phyloP scores from a whole-genome alignment of 73 alveolate species.

The Paramecium sonneborni region DNA sequence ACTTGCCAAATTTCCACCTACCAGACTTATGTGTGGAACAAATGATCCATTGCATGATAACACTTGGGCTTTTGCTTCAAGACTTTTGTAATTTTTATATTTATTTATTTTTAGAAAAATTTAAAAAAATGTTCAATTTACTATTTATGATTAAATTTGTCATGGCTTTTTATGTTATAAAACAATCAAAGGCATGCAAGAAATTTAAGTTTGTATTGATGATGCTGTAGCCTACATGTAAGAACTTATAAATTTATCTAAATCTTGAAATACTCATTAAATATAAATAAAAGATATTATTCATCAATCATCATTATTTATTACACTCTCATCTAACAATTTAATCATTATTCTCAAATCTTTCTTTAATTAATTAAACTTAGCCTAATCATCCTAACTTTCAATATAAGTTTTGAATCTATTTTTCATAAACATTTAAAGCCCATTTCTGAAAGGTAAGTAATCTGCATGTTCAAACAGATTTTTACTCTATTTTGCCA shows the following conservation, averaged over 20 bases:
- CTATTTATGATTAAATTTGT: constrained; percentile 48
- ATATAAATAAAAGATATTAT: not conserved
- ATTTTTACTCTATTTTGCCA: constrained; percentile 35
- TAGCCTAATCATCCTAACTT: not conserved
- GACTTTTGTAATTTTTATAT: constrained; percentile 45
- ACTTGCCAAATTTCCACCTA: constrained; percentile 79
- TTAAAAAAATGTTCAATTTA: constrained; percentile 45
- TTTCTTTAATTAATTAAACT: not conserved
- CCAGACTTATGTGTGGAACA: constrained; percentile 78
- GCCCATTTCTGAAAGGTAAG: constrained; percentile 31
- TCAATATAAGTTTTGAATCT: not conserved
- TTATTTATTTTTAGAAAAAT: constrained; percentile 5
- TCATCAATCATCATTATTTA: not conserved
- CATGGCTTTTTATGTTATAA: constrained; percentile 63
- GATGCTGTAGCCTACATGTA: constrained; percentile 18
- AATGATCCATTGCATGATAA: constrained; percentile 83
- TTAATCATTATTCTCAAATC: constrained; percentile 9
- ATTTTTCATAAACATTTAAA: not conserved
- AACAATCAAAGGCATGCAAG: constrained; percentile 61
- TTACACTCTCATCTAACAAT: not conserved
- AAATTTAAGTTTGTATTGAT: constrained; percentile 56
- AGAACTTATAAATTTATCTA: not conserved
- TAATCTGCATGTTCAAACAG: constrained; percentile 45
- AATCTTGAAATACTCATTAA: not conserved
- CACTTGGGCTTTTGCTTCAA: constrained; percentile 61